Evolutionary conservation across 225 moss, liverwort and hornwort genomes (phyloP).

Genomic region (Physcomitrellopsis africana): DNA sequence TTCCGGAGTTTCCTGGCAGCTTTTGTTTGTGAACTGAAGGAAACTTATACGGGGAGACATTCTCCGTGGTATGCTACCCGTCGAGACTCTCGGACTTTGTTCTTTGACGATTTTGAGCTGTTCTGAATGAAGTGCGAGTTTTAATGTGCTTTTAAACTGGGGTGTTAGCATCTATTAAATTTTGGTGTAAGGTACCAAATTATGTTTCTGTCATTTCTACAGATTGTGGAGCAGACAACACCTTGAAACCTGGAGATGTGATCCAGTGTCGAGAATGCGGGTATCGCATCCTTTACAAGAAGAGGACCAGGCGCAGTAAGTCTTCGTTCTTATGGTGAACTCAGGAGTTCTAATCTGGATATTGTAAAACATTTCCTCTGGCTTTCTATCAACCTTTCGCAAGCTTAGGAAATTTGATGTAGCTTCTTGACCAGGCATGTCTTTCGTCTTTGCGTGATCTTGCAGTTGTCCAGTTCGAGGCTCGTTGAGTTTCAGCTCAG

Average conservation of each 20-base stretch:
- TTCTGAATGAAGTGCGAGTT: not conserved
- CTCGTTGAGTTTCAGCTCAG: constrained; percentile 19
- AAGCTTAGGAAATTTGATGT: no score
- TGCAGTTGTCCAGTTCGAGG: constrained; percentile 46
- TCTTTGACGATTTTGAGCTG: not conserved
- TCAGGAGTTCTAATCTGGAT: no score
- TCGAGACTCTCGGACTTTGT: not conserved
- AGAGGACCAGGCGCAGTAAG: constrained; percentile 74
- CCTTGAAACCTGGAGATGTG: constrained; percentile 57
- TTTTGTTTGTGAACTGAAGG: not conserved
- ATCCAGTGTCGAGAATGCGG: constrained; percentile 91
- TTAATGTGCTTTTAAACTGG: not conserved
- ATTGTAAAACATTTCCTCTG: no score
- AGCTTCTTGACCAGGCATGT: no score
- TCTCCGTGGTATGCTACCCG: not conserved
- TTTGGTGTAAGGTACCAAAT: not conserved
- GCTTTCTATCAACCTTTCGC: no score
- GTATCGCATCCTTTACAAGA: constrained; percentile 80
- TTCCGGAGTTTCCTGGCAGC: not conserved
- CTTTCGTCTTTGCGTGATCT: not conserved
- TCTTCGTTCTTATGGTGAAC: not conserved
- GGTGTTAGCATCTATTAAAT: not conserved
- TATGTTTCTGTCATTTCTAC: not conserved
- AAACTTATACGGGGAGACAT: not conserved
- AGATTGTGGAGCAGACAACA: constrained; percentile 81